Evolutionary conservation across 805 yeast genomes (phyloP), one percentile per base, ranked within the genome.

Genomic region (Saturnispora serradocipensis): DNA sequence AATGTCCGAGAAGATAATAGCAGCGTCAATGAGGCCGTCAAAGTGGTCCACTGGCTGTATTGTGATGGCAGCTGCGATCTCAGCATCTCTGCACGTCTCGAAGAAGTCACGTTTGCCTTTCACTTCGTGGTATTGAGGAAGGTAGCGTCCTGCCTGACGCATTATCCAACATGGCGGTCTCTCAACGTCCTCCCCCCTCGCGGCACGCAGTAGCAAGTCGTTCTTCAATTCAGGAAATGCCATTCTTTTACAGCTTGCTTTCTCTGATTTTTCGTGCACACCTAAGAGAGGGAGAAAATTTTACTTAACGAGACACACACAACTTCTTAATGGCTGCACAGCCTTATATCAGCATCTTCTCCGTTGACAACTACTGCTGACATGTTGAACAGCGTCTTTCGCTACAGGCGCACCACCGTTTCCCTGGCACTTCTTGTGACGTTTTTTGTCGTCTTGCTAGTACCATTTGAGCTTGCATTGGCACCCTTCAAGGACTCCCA

Each of bases 151-250:
- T n/a, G 97, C 97, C 72, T 89, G 97, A 69, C 97, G 81, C 97
- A 89, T 89, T 59, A 90, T 85, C 97, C 97, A 93, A 54, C 93
- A 81, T 18, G 99, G 99, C 2, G 99, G 97, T 65, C 99, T 81
- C 69, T 93, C 98, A 40, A 91, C 97, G 54, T 71, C 72, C 65
- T 91, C 96, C 48, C 86, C 97, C 57, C 76, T 75, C 10, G 98
- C 97, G 3, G 98, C 97, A 60, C 99, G 76, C 57, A 93, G 72
- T 36, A 93, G 85, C 62, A 91, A 75, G 64, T 93, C 99, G 70
- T 93, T 93, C 69, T 90, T 79, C 66, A 90, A 72, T 15, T 82
- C 80, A 16, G 97, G 82, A 66, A 89, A 90, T n/a, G 50, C 18
- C 56, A 53, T 59, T 27, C 15, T 15, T 22, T 16, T 39, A 4